Evolutionary conservation across 805 yeast species (phyloP).

Genomic region (Lipomyces sp.): DNA sequence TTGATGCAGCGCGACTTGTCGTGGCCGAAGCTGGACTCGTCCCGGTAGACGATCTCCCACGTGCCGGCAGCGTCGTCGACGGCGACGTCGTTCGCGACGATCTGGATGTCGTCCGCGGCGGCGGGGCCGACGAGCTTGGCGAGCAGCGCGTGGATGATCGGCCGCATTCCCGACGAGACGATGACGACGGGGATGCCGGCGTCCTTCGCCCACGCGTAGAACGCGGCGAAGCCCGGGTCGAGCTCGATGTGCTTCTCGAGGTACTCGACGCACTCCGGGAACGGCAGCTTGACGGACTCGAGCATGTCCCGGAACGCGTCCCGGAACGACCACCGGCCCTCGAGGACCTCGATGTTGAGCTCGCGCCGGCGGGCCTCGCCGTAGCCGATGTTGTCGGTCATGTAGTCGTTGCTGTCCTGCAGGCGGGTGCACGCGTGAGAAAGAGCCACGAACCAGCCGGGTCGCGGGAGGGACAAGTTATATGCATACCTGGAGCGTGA

Average conservation of each 20-base stretch:
- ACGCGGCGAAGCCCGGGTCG: constrained; percentile 86
- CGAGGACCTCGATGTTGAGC: constrained; percentile 68
- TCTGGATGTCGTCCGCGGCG: constrained; percentile 66
- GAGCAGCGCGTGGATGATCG: constrained; percentile 77
- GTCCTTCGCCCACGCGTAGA: constrained; percentile 73
- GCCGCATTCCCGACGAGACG: constrained; percentile 91
- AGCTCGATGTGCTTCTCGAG: constrained; percentile 63
- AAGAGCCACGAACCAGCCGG: neutral
- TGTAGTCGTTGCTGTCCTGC: constrained; percentile 80
- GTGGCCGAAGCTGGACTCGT: constrained; percentile 88
- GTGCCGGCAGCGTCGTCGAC: constrained; percentile 51
- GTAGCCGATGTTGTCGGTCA: constrained; percentile 86
- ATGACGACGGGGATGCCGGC: constrained; percentile 79
- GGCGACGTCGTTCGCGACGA: constrained; percentile 74
- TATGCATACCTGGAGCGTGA: constrained; percentile 62
- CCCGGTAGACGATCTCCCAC: constrained; percentile 85
- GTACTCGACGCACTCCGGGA: constrained; percentile 72
- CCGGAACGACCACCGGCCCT: constrained; percentile 49
- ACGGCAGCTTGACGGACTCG: constrained; percentile 69
- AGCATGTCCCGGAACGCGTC: constrained; percentile 85
- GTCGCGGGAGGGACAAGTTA: neutral
- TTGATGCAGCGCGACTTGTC: constrained; percentile 84
- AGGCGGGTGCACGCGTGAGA: neutral
- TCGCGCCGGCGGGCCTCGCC: constrained; percentile 65
- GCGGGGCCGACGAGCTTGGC: constrained; percentile 72